A percentile compares a stretch with the other conserved stretches of the same genome.
These are phyloP conservation scores for Cercospora sp. DNA, from an alignment of 2,329 filamentous ascomycete species.

Conservation along the genomic window DNA sequence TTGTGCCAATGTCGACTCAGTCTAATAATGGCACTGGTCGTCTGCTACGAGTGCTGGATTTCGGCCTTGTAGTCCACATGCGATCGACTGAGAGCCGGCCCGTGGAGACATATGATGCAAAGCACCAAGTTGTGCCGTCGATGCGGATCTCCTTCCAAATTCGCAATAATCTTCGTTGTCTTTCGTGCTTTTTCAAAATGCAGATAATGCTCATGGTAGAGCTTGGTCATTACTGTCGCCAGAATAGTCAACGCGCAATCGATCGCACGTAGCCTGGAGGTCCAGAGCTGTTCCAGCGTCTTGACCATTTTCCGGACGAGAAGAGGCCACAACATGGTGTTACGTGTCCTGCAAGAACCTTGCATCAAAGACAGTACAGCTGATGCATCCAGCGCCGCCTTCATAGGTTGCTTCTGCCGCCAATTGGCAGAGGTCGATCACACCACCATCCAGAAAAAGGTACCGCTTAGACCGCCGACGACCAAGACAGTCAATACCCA, in stretches of 20 bases:
- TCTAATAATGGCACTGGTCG: no score
- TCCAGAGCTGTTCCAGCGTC: neutral
- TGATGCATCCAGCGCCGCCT: neutral
- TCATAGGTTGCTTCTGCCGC: neutral
- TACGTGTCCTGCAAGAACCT: neutral
- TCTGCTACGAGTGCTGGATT: no score
- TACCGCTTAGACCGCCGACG: constrained; percentile 23
- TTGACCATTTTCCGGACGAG: neutral
- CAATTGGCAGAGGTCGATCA: neutral
- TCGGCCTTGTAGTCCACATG: no score
- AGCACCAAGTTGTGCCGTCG: neutral
- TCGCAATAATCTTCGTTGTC: neutral
- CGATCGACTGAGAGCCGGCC: neutral
- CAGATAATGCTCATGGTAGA: neutral
- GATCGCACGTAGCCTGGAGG: neutral
- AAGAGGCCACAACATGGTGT: neutral
- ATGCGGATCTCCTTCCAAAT: neutral
- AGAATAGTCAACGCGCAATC: neutral
- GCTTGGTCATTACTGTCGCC: neutral
- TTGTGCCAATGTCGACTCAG: no score
- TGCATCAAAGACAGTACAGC: neutral
- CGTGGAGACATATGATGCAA: neutral
- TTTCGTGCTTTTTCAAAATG: neutral
- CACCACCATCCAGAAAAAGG: constrained; percentile 28
- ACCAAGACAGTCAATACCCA: constrained; percentile 26